Conservation (phyloP, 2,329 filamentous ascomycete species). For the Stagonosporopsis cucurbitacearum region DNA sequence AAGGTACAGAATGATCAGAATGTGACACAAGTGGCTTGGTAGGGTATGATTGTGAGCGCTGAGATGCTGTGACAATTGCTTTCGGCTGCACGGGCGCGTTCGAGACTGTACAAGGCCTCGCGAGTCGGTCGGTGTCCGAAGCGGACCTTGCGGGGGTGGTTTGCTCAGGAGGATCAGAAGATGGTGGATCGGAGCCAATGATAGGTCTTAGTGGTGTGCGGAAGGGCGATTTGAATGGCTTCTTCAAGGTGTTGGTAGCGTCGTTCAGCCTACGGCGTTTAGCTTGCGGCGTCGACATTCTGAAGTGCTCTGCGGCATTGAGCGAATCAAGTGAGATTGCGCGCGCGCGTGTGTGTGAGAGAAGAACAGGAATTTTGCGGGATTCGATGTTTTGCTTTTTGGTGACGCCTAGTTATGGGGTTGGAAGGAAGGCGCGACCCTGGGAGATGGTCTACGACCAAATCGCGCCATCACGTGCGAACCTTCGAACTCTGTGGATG, state of each 20-base stretch:
- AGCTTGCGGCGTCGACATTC: slow-evolving; percentile 59
- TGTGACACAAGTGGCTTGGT: slow-evolving; percentile 25
- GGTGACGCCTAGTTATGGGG: not conserved
- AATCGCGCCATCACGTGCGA: slow-evolving; percentile 9
- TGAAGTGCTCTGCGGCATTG: slow-evolving; percentile 24
- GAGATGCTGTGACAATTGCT: slow-evolving; percentile 5
- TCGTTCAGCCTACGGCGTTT: slow-evolving; percentile 70
- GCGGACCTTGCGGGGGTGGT: slow-evolving; percentile 12
- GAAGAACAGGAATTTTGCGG: not conserved
- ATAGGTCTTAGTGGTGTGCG: slow-evolving; percentile 52
- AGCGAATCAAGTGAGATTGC: not conserved
- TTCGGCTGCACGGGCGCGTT: not conserved
- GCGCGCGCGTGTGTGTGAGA: not conserved
- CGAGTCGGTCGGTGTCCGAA: not conserved
- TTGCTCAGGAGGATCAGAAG: slow-evolving; percentile 33
- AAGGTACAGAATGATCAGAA: slow-evolving; percentile 19
- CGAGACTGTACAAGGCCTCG: not conserved
- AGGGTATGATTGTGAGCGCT: slow-evolving; percentile 8
- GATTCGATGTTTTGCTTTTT: not conserved
- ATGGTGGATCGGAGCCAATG: slow-evolving; percentile 31
- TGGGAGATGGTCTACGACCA: not conserved
- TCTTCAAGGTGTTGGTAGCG: slow-evolving; percentile 65
- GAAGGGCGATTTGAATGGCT: slow-evolving; percentile 76
- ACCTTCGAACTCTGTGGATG: too few species aligned
- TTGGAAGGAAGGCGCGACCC: slow-evolving; percentile 8